Evolutionary conservation across 2,329 filamentous ascomycete species (phyloP).

Genomic region (Triangularia verruculosa): DNA sequence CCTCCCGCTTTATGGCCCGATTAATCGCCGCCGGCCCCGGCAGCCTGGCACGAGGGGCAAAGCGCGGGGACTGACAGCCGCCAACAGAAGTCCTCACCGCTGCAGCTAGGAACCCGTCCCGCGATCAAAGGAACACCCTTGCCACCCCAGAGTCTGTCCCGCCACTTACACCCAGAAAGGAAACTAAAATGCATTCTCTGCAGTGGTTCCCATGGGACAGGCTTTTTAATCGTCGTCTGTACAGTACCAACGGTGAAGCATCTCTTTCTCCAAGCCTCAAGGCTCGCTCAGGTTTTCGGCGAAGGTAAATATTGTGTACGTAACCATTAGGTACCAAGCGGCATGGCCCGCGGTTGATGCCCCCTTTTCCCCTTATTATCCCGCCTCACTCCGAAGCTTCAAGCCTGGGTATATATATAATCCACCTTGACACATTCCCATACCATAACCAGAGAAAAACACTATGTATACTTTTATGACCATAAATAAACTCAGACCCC

Average conservation of each 20-base stretch:
- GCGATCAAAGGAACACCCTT: not conserved
- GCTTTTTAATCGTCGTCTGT: not conserved
- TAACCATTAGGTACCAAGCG: not conserved
- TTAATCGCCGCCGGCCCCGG: not conserved
- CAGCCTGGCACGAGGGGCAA: not conserved
- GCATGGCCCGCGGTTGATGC: not conserved
- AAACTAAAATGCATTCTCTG: not conserved
- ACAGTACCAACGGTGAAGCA: not conserved
- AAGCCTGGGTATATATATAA: not conserved
- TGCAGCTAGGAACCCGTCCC: too few species aligned
- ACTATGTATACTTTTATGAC: not conserved
- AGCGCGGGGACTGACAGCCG: not conserved
- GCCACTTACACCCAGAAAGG: not conserved
- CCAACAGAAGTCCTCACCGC: not conserved
- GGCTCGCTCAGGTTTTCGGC: not conserved
- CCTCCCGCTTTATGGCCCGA: slow-evolving; percentile 1
- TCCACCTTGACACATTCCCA: not conserved
- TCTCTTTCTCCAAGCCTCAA: not conserved
- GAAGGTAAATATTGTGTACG: not conserved
- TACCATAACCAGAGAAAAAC: not conserved
- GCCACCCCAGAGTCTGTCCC: not conserved
- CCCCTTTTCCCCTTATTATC: not conserved
- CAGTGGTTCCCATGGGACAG: not conserved
- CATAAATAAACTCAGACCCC: not conserved
- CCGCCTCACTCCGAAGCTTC: not conserved